A percentile compares a stretch with the other conserved stretches of the same genome.
phyloP scores from a whole-genome alignment of 2,329 filamentous ascomycete genomes.

The Penicillium sp. region DNA sequence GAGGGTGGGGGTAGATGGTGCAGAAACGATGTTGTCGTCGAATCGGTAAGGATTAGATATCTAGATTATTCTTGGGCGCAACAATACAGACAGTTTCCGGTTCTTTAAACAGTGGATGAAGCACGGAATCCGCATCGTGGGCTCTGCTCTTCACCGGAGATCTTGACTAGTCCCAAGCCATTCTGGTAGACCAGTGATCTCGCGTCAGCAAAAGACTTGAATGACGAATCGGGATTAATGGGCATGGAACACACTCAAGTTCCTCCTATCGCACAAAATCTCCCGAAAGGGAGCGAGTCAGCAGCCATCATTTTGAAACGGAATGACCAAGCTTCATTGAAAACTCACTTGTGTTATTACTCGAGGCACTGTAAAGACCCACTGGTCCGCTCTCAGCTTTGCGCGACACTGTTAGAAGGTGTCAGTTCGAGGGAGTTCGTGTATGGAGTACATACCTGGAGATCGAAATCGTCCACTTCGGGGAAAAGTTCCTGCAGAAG shows the following conservation, averaged over 20 bases:
- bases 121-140: no score
- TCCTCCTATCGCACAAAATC: not conserved
- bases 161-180: not conserved
- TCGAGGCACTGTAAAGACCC: not conserved
- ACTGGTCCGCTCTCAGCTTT: constrained; percentile 6
- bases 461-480: not conserved
- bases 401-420: no score
- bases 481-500: not conserved
- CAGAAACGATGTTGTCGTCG: not conserved
- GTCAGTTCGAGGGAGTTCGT: not conserved
- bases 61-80: no score
- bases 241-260: not conserved
- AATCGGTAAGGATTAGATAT: no score
- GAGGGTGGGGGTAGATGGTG: not conserved
- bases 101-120: no score
- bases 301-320: no score
- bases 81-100: no score
- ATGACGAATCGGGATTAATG: not conserved
- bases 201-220: not conserved
- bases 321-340: no score
- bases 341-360: not conserved
- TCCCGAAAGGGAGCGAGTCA: no score
- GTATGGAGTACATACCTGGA: not conserved
- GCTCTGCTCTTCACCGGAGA: no score
- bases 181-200: not conserved